These are phyloP conservation scores for Gossypium longicalyx DNA, from an alignment of 345 rosid genomes.

Conservation along the genomic window DNA sequence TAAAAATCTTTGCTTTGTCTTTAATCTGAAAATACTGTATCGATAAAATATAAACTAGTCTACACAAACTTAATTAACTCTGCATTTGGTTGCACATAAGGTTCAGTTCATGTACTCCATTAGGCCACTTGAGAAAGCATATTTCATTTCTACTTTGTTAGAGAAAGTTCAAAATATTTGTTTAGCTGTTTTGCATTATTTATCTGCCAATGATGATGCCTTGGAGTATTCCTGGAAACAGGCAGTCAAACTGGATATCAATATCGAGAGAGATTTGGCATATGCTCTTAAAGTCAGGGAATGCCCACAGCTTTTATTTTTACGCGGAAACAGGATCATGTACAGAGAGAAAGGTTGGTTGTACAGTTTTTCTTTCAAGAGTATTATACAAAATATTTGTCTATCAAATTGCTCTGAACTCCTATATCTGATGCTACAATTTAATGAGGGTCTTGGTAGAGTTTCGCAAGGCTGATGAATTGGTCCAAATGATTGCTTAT, in stretches of 20 bases:
- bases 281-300: constrained; percentile 87
- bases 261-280: constrained; percentile 88
- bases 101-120: not conserved
- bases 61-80: not conserved
- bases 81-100: not conserved
- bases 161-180: constrained; percentile 9
- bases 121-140: not conserved
- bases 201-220: not conserved
- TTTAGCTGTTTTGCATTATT: constrained; percentile 3
- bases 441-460: constrained; percentile 40
- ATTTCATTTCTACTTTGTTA: not conserved
- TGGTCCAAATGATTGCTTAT: constrained; percentile 87
- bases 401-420: constrained; percentile 3
- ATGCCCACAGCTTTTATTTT: constrained; percentile 74
- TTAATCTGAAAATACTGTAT: not conserved
- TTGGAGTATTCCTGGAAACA: constrained; percentile 30
- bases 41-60: not conserved
- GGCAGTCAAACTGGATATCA: constrained; percentile 81
- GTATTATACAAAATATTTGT: not conserved
- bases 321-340: constrained; percentile 61
- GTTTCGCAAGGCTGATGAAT: constrained; percentile 64
- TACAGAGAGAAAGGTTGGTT: constrained; percentile 78
- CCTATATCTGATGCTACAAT: constrained; percentile 7
- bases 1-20: constrained; percentile 20
- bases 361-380: not conserved